Base-by-base conservation (phyloP, 2,329 filamentous ascomycete genomes). In the Fulvia fulva region DNA sequence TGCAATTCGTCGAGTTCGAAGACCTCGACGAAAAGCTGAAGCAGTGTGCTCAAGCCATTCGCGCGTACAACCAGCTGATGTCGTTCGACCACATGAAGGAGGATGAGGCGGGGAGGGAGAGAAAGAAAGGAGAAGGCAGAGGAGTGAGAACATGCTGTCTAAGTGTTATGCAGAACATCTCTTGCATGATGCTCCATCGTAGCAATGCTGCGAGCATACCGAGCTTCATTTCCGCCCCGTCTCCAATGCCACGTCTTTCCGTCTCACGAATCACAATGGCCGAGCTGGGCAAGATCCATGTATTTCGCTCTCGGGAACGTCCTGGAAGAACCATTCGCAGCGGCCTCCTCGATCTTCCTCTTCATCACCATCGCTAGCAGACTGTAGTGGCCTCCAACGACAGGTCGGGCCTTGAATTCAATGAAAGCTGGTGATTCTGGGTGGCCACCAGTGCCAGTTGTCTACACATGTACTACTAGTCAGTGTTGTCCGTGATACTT, bases 341-440 rank as follows among this genome's bases (percentile, higher is more conserved):
- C 16, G 3, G 37, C 37, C 37, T 41, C 37, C 30, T 14, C 46
- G 16, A 41, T 41, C 37, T 19, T 41, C 37, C 19, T 41, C 37
- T 16, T n/a, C 14, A 41, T 56, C 22, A 54, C 26, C 28, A 60
- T 44, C 14, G 58, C 53, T 25, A 57, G 23, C 9, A 60, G 37
- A 37, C 53, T 56, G 32, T 54, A 56, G 25, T 60, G 58, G 6
- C 53, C 58, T 9, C 58, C 58, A 25, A 60, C 58, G 7, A 60
- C 58, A 19, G 53, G 58, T 16, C 58, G 41, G n/a, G 58, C 58
- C 23, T 44, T 44, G 54, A 60, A 60, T 1, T 53, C 32, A 32
- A 53, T 11, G 11, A 22, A 22, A 25, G 30, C 30, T 19, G 51
- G 56, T 3, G 23, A 55, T 16, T 23, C 28, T 8, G 50, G 55